Conservation (phyloP, 1,284 basidiomycete species). For the Ustilago lituana region DNA sequence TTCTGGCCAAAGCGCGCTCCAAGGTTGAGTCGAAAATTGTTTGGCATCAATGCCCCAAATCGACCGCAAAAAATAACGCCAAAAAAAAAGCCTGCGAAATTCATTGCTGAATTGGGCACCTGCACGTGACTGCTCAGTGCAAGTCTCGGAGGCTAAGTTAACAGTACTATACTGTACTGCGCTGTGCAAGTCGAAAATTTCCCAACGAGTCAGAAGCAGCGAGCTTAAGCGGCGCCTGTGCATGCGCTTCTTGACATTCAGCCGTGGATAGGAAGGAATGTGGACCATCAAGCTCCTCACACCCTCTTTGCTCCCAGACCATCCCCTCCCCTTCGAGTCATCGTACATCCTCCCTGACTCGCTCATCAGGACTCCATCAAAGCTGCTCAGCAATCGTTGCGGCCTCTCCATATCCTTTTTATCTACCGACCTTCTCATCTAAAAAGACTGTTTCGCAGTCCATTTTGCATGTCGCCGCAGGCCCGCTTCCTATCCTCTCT, state of each 20-base stretch:
- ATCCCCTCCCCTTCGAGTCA: conserved; percentile 8
- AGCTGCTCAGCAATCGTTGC: neutral
- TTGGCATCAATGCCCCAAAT: too few species aligned
- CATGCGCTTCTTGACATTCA: neutral
- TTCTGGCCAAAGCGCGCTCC: too few species aligned
- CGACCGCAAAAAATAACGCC: neutral
- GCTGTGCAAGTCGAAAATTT: conserved; percentile 13
- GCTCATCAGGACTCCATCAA: neutral
- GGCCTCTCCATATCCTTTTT: neutral
- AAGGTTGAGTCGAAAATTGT: too few species aligned
- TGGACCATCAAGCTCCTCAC: too few species aligned
- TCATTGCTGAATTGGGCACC: neutral
- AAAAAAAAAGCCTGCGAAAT: neutral
- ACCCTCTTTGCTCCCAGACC: neutral
- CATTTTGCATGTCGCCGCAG: conserved; percentile 31
- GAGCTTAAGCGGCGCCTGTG: neutral
- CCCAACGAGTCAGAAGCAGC: conserved; percentile 11
- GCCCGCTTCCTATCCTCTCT: conserved; percentile 11
- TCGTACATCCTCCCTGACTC: conserved; percentile 6
- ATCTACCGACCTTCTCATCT: neutral
- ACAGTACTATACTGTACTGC: too few species aligned
- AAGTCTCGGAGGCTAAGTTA: too few species aligned
- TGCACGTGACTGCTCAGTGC: neutral
- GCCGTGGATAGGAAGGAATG: too few species aligned
- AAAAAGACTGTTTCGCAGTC: conserved; percentile 20